Base-by-base conservation (phyloP, 805 yeast species). In the Cyberlindnera maclurae region DNA sequence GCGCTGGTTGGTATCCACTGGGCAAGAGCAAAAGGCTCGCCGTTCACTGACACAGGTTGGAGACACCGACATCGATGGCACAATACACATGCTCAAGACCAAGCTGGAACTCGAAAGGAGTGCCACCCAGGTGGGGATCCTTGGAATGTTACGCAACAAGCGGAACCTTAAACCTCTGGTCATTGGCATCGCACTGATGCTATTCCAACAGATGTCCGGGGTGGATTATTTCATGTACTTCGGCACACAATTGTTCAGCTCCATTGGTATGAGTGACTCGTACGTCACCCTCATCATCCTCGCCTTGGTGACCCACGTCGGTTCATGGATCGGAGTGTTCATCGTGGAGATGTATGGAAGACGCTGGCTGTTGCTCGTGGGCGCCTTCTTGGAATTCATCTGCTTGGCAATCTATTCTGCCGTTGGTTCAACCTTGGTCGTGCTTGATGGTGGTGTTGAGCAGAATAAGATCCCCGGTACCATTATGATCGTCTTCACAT, bases 161-260 rank as follows among this genome's bases (percentile, higher is more conserved):
- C 32, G 22, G 11, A 35, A 42, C 31, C 30, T 40, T 17, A 42
- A 39, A 7, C 37, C 82, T 73, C 58, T 79, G 17, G 34, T 75
- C 24, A 65, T 75, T 44, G 86, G 85, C 50, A 58, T 75, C 29
- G 47, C 72, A 45, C 60, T 79, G 38, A 82, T 78, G 71, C 64
- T 72, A 12, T 57, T 75, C 39, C 80, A 75, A 57, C 86, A 79
- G 54, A 65, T 76, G 50, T 68, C 76, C 26, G 87, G 87, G 43
- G 70, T 77, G 39, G 79, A 79, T 60, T 79, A 76, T 59, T 76
- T 79, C 47, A 77, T 80, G 64, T 79, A 76, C 58, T 79, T 73
- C 48, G 80, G 82, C 33, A 72, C 79, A n/a, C 60, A 72, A 10
- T 68, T 79, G 41, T 79, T 81, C 34, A 64, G 55, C 51, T 68